phyloP scores from a whole-genome alignment of 2,329 filamentous ascomycete species.

The Phialophora macrospora region DNA sequence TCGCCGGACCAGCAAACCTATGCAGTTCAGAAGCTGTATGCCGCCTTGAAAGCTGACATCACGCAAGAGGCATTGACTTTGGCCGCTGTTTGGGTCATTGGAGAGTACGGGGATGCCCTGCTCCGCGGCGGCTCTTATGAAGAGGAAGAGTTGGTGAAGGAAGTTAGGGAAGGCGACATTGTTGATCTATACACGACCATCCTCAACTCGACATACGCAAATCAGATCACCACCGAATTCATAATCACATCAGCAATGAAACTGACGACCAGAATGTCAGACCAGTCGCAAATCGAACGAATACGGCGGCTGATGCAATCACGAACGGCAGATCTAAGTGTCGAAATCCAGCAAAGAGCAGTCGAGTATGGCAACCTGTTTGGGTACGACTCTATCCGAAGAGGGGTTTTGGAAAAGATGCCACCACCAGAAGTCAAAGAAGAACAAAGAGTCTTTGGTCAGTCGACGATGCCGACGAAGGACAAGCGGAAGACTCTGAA shows the following conservation, averaged over 20 bases:
- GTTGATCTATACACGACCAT: slow-evolving; percentile 92
- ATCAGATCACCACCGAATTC: slow-evolving; percentile 89
- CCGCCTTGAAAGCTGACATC: slow-evolving; percentile 90
- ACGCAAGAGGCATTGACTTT: slow-evolving; percentile 95
- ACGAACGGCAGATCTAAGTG: slow-evolving; percentile 84
- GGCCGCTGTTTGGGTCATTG: slow-evolving; percentile 95
- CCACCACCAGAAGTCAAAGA: slow-evolving; percentile 96
- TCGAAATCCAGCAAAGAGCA: slow-evolving; percentile 94
- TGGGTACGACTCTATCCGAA: slow-evolving; percentile 80
- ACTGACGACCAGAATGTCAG: slow-evolving; percentile 83
- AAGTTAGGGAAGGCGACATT: slow-evolving; percentile 85
- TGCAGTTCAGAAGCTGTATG: slow-evolving; percentile 91
- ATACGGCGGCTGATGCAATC: slow-evolving; percentile 76
- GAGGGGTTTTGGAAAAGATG: slow-evolving; percentile 96
- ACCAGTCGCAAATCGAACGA: slow-evolving; percentile 83
- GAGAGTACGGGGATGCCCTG: slow-evolving; percentile 93
- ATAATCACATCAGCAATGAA: slow-evolving; percentile 96
- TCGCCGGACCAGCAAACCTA: slow-evolving; percentile 95
- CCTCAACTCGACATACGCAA: slow-evolving; percentile 91
- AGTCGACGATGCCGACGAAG: slow-evolving; percentile 64
- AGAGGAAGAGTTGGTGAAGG: slow-evolving; percentile 83
- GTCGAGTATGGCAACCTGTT: slow-evolving; percentile 98
- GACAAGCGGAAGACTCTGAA: slow-evolving; percentile 68
- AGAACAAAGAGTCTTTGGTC: slow-evolving; percentile 86
- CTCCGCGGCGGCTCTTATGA: slow-evolving; percentile 88